Evolutionary conservation across 2,329 filamentous ascomycete genomes (phyloP), one percentile per base, ranked within the genome.

Genomic region (Curvularia spicifera): DNA sequence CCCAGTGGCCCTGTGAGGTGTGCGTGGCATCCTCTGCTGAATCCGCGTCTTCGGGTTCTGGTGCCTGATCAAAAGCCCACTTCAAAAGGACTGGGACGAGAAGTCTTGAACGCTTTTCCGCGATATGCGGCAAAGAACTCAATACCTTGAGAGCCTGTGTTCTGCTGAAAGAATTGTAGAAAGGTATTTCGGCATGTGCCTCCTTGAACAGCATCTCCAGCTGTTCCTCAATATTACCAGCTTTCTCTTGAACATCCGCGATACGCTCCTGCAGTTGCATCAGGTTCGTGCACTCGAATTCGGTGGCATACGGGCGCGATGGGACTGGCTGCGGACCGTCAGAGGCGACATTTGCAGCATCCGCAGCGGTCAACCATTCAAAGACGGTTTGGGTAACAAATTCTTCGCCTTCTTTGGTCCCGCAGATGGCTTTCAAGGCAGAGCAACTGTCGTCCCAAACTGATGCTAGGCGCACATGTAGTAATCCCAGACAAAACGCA

Each of bases 241-340:
- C 53, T 5, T 65, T 54, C 35, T 57, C 53, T 45, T 68, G 64
- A 5, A 56, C 60, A 24, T 62, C 56, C 5, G 44, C 31, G 5
- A 74, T 57, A 13, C 56, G 59, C 12, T 68, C 57, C 37, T 75
- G 64, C n/a, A 96, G 45, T 9, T 68, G 60, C 33, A 82, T 81
- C 35, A 94, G 74, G 65, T 95, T 93, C 20, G 87, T 89, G 73
- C 94, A 98, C 74, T 96, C 89, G 66, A 97, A 99, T 65, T 95
- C 87, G 1, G 88, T 91, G 29, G 86, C 65, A 39, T 78, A 76
- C 10, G 72, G 72, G 51, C 74, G 65, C 40, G 58, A 42, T 29
- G 66, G 35, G 5, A 51, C 51, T 37, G 51, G 39, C n/a, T 62
- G 56, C 10, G 56, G n/a, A 29, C 55, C 51, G 20, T 40, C 57